Evolutionary conservation across 2,329 filamentous ascomycete species (phyloP).

Genomic region (Bisporella sp.): DNA sequence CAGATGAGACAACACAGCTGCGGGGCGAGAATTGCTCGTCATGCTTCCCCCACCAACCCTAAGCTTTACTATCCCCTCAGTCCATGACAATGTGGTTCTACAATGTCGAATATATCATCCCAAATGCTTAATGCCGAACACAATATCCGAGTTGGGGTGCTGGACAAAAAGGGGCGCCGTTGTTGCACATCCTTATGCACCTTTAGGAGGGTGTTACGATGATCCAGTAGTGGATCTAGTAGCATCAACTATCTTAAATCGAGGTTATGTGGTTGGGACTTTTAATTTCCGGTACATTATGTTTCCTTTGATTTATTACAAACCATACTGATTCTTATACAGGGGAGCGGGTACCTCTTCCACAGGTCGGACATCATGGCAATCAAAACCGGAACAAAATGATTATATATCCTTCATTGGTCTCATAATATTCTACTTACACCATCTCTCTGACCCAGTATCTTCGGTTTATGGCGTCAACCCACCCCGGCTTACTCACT

Average conservation of each 20-base stretch:
- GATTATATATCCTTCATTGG: constrained; percentile 82
- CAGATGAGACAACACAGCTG: too few relatives aligned
- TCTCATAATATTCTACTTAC: constrained; percentile 69
- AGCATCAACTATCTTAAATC: constrained; percentile 49
- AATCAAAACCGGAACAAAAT: constrained; percentile 67
- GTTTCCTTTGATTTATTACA: not conserved
- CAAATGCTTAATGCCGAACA: constrained; percentile 15
- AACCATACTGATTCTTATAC: not conserved
- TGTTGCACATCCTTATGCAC: constrained; percentile 85
- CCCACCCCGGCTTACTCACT: constrained; percentile 2
- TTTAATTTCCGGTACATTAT: constrained; percentile 81
- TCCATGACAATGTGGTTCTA: constrained; percentile 70
- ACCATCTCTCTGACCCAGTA: constrained; percentile 31
- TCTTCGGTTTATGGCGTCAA: not conserved
- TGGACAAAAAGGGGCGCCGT: constrained; percentile 47
- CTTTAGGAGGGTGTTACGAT: constrained; percentile 78
- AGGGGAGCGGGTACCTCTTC: constrained; percentile 69
- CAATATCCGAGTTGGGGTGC: too few relatives aligned
- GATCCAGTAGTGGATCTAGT: constrained; percentile 70
- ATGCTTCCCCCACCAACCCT: constrained; percentile 52
- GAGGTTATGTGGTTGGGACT: constrained; percentile 71
- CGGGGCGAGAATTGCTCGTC: constrained; percentile 2
- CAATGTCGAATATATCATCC: constrained; percentile 82
- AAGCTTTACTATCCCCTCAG: constrained; percentile 73
- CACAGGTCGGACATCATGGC: constrained; percentile 79